A percentile compares a stretch with the other conserved stretches of the same genome.
phyloP scores from a whole-genome alignment of 2,329 filamentous ascomycete genomes.

The Aspergillus pseudoviridinutans region DNA sequence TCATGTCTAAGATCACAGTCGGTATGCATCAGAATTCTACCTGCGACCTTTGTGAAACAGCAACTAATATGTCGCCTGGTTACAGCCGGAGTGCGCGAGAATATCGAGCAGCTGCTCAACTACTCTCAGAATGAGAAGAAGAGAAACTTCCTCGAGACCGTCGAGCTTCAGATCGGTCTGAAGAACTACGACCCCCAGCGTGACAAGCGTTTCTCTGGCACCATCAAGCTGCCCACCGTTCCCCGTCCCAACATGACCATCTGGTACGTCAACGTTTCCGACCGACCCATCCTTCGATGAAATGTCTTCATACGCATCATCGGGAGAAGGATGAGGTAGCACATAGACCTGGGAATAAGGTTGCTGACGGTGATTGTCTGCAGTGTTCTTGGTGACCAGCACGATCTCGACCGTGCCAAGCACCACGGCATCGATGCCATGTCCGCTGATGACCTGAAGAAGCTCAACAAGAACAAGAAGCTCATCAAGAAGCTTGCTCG shows the following conservation, averaged over 20 bases:
- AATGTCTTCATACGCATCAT: not conserved
- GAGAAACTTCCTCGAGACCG: conserved; percentile 95
- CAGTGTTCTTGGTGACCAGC: conserved; percentile 83
- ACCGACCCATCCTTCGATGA: conserved; percentile 1
- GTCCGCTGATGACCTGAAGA: conserved; percentile 98
- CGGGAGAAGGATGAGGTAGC: not conserved
- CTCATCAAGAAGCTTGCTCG: conserved; percentile 99
- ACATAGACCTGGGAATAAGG: conserved; percentile 2
- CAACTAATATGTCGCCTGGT: conserved; percentile 9
- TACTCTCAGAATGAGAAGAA: conserved; percentile 97
- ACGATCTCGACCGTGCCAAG: conserved; percentile 99
- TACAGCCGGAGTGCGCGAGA: conserved; percentile 85
- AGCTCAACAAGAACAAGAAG: conserved; percentile 99
- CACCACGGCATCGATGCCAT: conserved; percentile 98
- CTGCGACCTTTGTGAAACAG: not conserved
- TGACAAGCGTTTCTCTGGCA: conserved; percentile 99
- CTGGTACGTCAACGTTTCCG: conserved; percentile 53
- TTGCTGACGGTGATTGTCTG: conserved; percentile 14
- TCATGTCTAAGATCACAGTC: conserved; percentile 58
- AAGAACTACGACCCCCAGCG: conserved; percentile 99
- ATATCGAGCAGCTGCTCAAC: conserved; percentile 89
- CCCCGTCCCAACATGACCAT: conserved; percentile 88
- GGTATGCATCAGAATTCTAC: conserved; percentile 35
- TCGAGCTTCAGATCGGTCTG: conserved; percentile 78
- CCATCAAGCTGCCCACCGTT: conserved; percentile 88